Evolutionary conservation across 371 early-diverging fungal genomes (phyloP), one percentile per base, ranked within the genome.

Genomic region (Mucor irregularis): DNA sequence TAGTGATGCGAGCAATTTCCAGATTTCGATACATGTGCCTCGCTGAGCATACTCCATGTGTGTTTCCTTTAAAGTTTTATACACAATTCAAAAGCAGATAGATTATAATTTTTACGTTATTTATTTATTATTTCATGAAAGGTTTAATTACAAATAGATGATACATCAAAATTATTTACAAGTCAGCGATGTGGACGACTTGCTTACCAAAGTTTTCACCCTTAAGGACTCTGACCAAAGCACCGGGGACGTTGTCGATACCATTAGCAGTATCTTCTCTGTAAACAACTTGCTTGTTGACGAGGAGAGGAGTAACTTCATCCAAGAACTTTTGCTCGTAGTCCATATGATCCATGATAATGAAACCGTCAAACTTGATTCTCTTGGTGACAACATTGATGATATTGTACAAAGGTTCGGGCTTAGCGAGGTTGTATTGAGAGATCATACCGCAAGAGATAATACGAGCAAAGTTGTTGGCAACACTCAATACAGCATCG

Each of bases 141-240:
- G n/a, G n/a, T n/a, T n/a, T n/a, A n/a, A n/a, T n/a, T 10, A 39
- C 5, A 13, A 22, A 3, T 22, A 43, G 14, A 33, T 7, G 14
- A 22, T 45, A 22, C 24, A 24, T 19, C 6, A 7, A 38, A 17
- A 38, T 5, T 37, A 39, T 49, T 49, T 60, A 60, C 43, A 60
- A 49, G 21, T 58, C 52, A 16, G 78, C 79, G 59, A 88, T 81
- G 66, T 89, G 84, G 63, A 91, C 76, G 16, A 92, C 64, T 68
- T 84, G 79, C 82, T 95, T 95, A 54, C 95, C 94, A 58, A 85
- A 85, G 79, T 93, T 93, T 22, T 71, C 78, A 33, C 94, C 93
- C 40, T 81, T 78, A 52, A 92, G 76, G 54, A 95, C 71, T 39
- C 80, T 84, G 25, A 91, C 62, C 39, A 93, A 77, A 2, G 90